These are phyloP conservation scores for Pulveroboletus sp. DNA, from an alignment of 768 basidiomycete species.

Conservation along the genomic window DNA sequence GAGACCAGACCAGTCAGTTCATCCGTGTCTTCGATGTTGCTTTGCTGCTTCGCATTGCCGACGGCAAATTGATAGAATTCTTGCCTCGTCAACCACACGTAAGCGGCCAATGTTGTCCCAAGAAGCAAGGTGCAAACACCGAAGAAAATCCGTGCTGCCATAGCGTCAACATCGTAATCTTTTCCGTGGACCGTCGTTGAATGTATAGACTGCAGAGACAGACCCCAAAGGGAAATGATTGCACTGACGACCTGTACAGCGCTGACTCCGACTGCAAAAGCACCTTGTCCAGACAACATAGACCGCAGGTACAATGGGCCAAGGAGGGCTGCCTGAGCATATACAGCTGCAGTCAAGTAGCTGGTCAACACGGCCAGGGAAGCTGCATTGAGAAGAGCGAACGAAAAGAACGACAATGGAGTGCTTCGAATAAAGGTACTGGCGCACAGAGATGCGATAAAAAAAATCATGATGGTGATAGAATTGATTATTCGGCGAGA, in stretches of 20 bases:
- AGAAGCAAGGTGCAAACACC: constrained; percentile 66
- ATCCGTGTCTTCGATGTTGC: constrained; percentile 10
- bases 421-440: constrained; percentile 58
- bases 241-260: constrained; percentile 68
- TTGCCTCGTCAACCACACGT: constrained; percentile 53
- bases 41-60: constrained; percentile 44
- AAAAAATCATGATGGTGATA: constrained; percentile 47
- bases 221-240: constrained; percentile 48
- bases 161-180: constrained; percentile 47
- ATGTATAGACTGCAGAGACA: too few relatives aligned
- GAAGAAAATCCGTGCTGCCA: constrained; percentile 69
- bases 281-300: constrained; percentile 78
- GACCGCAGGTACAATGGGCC: constrained; percentile 69
- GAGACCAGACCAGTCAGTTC: constrained; percentile 36
- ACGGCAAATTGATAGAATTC: constrained; percentile 55
- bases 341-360: constrained; percentile 73
- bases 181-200: not conserved
- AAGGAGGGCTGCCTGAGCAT: constrained; percentile 78
- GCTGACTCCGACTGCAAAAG: constrained; percentile 77
- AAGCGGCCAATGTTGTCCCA: constrained; percentile 46
- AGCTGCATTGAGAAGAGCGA: constrained; percentile 64
- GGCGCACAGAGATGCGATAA: constrained; percentile 57
- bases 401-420: constrained; percentile 56
- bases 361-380: constrained; percentile 62
- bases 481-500: constrained; percentile 55